A percentile compares a stretch with the other conserved stretches of the same genome.
Evolutionary conservation across 192 early-diverging fungal genomes (phyloP).

Genomic region (Backusella mclennaniae): DNA sequence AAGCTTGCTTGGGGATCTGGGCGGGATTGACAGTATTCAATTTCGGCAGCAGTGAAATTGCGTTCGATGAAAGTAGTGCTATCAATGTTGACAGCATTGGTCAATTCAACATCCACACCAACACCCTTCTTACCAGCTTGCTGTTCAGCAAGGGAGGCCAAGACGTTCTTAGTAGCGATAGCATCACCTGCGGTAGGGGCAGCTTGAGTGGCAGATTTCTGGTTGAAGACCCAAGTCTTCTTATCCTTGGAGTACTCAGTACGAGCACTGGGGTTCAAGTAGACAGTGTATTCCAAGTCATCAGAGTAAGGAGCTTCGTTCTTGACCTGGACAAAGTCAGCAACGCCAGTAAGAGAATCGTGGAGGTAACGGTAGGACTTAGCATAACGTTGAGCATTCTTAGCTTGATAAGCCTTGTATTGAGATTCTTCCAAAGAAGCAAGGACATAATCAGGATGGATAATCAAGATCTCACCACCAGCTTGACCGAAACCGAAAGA

Average conservation of each 20-base stretch:
- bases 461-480: constrained; percentile 82
- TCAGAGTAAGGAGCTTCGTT: constrained; percentile 80
- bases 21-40: constrained; percentile 69
- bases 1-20: constrained; percentile 81
- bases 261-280: constrained; percentile 85
- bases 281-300: constrained; percentile 76
- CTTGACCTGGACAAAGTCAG: constrained; percentile 87
- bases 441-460: constrained; percentile 87
- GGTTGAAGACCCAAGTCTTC: constrained; percentile 68
- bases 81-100: constrained; percentile 75
- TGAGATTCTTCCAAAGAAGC: constrained; percentile 67
- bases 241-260: constrained; percentile 73
- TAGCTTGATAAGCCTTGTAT: constrained; percentile 68
- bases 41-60: constrained; percentile 86
- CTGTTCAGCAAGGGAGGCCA: constrained; percentile 45
- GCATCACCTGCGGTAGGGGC: constrained; percentile 41
- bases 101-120: constrained; percentile 89
- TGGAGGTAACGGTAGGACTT: constrained; percentile 89
- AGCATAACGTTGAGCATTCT: constrained; percentile 70
- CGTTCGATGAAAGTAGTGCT: constrained; percentile 87
- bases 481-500: constrained; percentile 96
- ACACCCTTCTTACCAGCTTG: constrained; percentile 54
- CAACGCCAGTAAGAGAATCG: constrained; percentile 79
- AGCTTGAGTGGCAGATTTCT: constrained; percentile 40
- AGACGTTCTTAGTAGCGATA: constrained; percentile 52